Percentiles rank a stretch among this genome's conserved stretches.
These are phyloP conservation scores for Leptomonas pyrrhocoris DNA, from an alignment of 208 protist species.

Conservation along the genomic window DNA sequence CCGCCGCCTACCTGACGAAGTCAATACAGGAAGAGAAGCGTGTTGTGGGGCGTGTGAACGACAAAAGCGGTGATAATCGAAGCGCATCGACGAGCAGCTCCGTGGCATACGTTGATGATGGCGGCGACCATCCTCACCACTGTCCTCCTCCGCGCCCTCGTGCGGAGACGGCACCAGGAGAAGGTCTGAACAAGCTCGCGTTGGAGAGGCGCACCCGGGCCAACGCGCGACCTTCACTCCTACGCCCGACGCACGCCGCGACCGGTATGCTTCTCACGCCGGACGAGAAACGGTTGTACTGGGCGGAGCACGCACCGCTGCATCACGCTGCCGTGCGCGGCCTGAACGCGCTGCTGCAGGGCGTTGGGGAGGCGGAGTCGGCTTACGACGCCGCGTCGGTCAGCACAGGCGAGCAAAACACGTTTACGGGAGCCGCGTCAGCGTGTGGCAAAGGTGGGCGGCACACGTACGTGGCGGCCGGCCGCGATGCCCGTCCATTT, in stretches of 20 bases:
- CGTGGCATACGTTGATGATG: too few species aligned
- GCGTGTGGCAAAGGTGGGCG: too few species aligned
- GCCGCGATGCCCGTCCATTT: too few species aligned
- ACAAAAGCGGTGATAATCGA: background rate
- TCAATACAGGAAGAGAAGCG: background rate
- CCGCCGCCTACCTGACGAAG: constrained; percentile 10
- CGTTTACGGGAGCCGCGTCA: too few species aligned
- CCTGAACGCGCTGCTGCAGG: constrained; percentile 26
- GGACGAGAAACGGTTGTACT: constrained; percentile 19
- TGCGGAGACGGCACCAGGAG: background rate
- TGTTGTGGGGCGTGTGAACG: background rate
- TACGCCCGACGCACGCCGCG: constrained; percentile 2
- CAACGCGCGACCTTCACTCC: background rate
- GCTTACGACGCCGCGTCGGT: background rate
- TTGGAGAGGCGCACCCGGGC: constrained; percentile 7
- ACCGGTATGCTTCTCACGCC: constrained; percentile 5
- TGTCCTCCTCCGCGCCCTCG: background rate
- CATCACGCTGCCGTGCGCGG: constrained; percentile 15
- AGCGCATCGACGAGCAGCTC: background rate
- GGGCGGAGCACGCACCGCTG: constrained; percentile 29
- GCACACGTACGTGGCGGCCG: too few species aligned
- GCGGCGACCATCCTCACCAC: background rate
- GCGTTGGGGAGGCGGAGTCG: constrained; percentile 26
- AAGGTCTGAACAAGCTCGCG: background rate
- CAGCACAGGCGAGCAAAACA: background rate